Conservation (phyloP, 768 basidiomycete genomes). For the Strobilomyces dryophilus region DNA sequence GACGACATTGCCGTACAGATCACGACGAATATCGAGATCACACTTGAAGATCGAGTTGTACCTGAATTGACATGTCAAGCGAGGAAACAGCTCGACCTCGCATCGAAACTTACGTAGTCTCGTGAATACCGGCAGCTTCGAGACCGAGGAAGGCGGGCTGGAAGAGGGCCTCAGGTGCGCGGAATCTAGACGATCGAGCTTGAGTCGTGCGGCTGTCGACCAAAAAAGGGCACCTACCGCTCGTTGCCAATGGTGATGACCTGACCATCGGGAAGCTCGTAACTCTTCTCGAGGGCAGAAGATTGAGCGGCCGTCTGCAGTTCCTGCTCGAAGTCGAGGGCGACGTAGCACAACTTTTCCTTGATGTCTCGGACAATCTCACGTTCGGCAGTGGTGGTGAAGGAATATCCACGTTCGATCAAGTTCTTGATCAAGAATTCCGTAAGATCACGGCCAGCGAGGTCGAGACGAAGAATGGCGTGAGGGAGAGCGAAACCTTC, state of each 20-base stretch:
- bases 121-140: slow-evolving; percentile 82
- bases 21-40: slow-evolving; percentile 60
- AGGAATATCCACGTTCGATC: slow-evolving; percentile 88
- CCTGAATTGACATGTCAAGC: slow-evolving; percentile 20
- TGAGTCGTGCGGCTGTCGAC: not conserved
- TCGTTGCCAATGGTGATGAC: slow-evolving; percentile 84
- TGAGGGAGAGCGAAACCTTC: slow-evolving; percentile 92
- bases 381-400: slow-evolving; percentile 90
- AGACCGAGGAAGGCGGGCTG: slow-evolving; percentile 58
- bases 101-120: slow-evolving; percentile 45
- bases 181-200: slow-evolving; percentile 38
- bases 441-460: slow-evolving; percentile 91
- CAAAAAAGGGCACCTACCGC: slow-evolving; percentile 33
- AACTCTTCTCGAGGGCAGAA: slow-evolving; percentile 87
- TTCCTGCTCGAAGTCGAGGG: slow-evolving; percentile 92
- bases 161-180: slow-evolving; percentile 54
- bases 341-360: slow-evolving; percentile 90
- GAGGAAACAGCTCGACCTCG: not conserved
- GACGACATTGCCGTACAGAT: slow-evolving; percentile 34
- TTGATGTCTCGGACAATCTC: slow-evolving; percentile 98
- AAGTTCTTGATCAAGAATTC: slow-evolving; percentile 79
- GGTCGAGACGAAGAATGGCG: slow-evolving; percentile 88
- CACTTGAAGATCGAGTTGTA: slow-evolving; percentile 63
- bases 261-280: slow-evolving; percentile 90
- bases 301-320: slow-evolving; percentile 87